These are phyloP conservation scores for Microbotryum scabiosae DNA, from an alignment of 1,284 basidiomycete genomes.

Conservation along the genomic window DNA sequence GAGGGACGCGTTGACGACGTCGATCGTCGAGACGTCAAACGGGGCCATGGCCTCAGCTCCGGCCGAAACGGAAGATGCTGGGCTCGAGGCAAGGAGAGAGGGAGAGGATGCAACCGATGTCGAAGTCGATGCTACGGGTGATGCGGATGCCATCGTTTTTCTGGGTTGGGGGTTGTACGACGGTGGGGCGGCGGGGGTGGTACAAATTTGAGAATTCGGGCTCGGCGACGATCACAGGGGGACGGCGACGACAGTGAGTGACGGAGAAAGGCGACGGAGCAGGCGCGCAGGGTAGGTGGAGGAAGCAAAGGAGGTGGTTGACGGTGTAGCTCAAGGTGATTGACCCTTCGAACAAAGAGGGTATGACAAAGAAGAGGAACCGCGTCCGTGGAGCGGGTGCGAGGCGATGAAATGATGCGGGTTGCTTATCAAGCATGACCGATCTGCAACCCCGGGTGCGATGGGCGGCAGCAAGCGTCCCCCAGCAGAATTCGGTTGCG, in stretches of 20 bases:
- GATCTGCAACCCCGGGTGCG: no score
- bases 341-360: no score
- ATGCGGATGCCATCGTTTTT: background rate
- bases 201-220: background rate
- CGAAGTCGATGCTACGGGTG: background rate
- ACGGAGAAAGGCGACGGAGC: no score
- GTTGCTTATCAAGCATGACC: no score
- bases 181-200: background rate
- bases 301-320: no score
- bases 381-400: no score
- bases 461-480: no score
- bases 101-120: conserved; percentile 2
- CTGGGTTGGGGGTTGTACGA: background rate
- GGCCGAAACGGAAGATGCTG: conserved; percentile 3
- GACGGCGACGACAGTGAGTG: no score
- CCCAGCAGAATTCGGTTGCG: background rate
- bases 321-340: no score
- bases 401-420: no score
- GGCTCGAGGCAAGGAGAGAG: background rate
- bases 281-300: no score
- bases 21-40: conserved; percentile 40
- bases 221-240: background rate
- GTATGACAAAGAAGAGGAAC: no score
- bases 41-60: background rate
- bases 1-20: conserved; percentile 63